These are phyloP conservation scores for Tolypocladium guangdongense DNA, from an alignment of 2,329 filamentous ascomycete genomes.

Conservation along the genomic window DNA sequence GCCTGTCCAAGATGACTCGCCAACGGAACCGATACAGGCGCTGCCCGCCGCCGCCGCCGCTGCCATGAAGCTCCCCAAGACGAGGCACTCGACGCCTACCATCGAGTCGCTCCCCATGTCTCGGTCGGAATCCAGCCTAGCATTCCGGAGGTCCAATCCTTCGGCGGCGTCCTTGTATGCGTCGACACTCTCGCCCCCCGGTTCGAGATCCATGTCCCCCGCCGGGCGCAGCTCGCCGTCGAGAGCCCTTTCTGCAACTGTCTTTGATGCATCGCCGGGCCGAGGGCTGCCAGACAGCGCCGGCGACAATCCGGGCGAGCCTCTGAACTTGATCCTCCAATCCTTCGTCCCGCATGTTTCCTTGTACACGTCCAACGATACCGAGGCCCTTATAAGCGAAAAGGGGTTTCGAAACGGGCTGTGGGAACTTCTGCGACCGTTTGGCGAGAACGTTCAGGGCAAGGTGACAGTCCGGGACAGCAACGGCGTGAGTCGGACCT, in stretches of 20 bases:
- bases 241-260: slow-evolving; percentile 44
- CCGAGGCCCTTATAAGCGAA: slow-evolving; percentile 63
- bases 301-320: slow-evolving; percentile 39
- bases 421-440: slow-evolving; percentile 77
- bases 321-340: slow-evolving; percentile 59
- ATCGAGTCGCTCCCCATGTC: slow-evolving; percentile 34
- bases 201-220: slow-evolving; percentile 58
- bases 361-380: slow-evolving; percentile 77
- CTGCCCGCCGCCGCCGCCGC: slow-evolving; percentile 57
- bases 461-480: slow-evolving; percentile 89
- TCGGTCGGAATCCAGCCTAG: slow-evolving; percentile 41
- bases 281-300: slow-evolving; percentile 33
- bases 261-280: slow-evolving; percentile 38
- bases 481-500: slow-evolving; percentile 67
- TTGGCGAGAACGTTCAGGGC: slow-evolving; percentile 77
- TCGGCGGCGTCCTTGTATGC: slow-evolving; percentile 52
- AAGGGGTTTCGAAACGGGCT: slow-evolving; percentile 81
- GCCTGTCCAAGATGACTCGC: slow-evolving; percentile 50
- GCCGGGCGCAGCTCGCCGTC: slow-evolving; percentile 48
- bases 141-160: slow-evolving; percentile 43
- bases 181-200: slow-evolving; percentile 55
- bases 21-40: slow-evolving; percentile 57
- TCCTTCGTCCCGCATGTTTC: slow-evolving; percentile 85
- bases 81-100: slow-evolving; percentile 45
- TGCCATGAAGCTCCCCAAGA: slow-evolving; percentile 47